phyloP scores from a whole-genome alignment of 495 filamentous ascomycete genomes.

The Melanomma pulvis-pyrius region DNA sequence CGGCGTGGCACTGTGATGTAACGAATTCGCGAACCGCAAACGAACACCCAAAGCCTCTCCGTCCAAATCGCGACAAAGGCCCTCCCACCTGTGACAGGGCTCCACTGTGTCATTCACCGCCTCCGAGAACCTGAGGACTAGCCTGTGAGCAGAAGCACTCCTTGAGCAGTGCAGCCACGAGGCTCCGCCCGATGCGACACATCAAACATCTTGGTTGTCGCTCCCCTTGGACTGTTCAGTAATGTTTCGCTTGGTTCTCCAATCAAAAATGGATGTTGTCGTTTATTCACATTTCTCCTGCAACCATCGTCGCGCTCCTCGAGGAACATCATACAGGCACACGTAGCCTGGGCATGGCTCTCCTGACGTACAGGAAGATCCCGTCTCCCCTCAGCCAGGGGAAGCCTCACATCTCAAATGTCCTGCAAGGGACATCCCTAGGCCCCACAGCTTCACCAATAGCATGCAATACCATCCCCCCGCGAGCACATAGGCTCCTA shows the following conservation, averaged over 20 bases:
- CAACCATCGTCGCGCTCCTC: conserved; percentile 19
- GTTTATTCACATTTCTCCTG: neutral
- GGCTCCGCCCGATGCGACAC: conserved; percentile 3
- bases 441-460: neutral
- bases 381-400: conserved; percentile 7
- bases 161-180: conserved; percentile 29
- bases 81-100: conserved; percentile 12
- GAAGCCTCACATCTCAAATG: neutral
- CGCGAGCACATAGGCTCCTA: neutral
- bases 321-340: conserved; percentile 17
- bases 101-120: conserved; percentile 6
- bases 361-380: conserved; percentile 16
- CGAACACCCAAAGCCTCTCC: neutral
- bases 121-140: neutral
- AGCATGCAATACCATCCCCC: neutral
- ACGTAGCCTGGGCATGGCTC: neutral
- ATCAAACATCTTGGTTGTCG: conserved; percentile 5
- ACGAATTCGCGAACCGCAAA: too few species aligned
- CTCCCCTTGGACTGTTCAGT: neutral
- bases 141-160: conserved; percentile 6
- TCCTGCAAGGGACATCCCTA: neutral
- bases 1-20: too few species aligned
- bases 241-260: conserved; percentile 1
- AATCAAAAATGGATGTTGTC: neutral
- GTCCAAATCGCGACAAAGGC: neutral